Conservation (phyloP, 371 early-diverging fungal species). For the Apophysomyces variabilis region DNA sequence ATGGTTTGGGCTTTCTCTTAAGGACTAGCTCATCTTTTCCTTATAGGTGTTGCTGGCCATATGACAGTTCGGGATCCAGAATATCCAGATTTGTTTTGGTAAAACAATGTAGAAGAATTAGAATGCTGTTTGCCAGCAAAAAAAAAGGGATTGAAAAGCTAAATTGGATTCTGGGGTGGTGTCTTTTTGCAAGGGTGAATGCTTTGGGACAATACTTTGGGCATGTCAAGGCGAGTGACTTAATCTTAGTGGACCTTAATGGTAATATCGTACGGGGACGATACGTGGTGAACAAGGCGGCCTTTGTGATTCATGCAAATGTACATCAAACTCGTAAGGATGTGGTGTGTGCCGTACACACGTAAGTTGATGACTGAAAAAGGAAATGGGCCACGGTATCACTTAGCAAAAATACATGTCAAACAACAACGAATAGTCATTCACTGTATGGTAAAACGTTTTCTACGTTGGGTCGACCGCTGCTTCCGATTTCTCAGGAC, state of each 20-base stretch:
- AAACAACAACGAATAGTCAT: slow-evolving; percentile 35
- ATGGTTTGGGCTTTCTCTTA: background rate
- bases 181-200: slow-evolving; percentile 44
- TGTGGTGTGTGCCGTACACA: slow-evolving; percentile 60
- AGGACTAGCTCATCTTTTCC: too few species aligned
- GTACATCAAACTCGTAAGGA: slow-evolving; percentile 54
- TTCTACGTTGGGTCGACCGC: slow-evolving; percentile 47
- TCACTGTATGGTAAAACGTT: slow-evolving; percentile 66
- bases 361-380: slow-evolving; percentile 24
- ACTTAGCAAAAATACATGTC: too few species aligned
- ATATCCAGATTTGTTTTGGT: slow-evolving; percentile 62
- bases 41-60: slow-evolving; percentile 56
- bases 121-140: too few species aligned
- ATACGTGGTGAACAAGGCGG: slow-evolving; percentile 59
- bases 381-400: background rate
- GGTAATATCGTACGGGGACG: slow-evolving; percentile 58
- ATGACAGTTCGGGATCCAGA: slow-evolving; percentile 66
- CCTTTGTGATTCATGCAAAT: slow-evolving; percentile 66
- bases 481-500: slow-evolving; percentile 64
- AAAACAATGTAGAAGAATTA: background rate
- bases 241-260: slow-evolving; percentile 57
- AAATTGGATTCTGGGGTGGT: background rate
- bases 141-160: too few species aligned
- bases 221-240: slow-evolving; percentile 58
- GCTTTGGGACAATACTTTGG: slow-evolving; percentile 59